A percentile compares a stretch with the other conserved stretches of the same genome.
Conservation (phyloP, 2,329 filamentous ascomycete species). For the Apiospora rasikravindrae region DNA sequence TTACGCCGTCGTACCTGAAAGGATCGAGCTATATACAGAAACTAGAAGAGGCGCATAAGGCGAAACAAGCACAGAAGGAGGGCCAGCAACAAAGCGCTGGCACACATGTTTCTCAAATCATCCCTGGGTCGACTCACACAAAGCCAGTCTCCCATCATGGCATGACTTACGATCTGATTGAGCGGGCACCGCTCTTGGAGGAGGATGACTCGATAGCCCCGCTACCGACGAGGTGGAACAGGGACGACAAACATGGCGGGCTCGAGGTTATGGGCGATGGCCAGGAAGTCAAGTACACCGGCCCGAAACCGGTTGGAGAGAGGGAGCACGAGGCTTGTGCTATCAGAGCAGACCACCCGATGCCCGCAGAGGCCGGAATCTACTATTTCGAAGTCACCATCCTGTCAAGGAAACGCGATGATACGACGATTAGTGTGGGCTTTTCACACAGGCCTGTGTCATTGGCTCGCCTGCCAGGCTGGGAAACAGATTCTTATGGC, state of each 20-base stretch:
- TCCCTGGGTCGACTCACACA: slow-evolving; percentile 58
- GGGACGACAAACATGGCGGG: slow-evolving; percentile 72
- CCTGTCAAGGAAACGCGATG: slow-evolving; percentile 56
- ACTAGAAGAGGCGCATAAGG: slow-evolving; percentile 72
- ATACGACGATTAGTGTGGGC: slow-evolving; percentile 67
- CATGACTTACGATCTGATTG: slow-evolving; percentile 83
- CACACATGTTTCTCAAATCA: slow-evolving; percentile 27
- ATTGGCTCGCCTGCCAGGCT: slow-evolving; percentile 64
- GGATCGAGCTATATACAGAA: slow-evolving; percentile 79
- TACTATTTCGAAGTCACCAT: slow-evolving; percentile 86
- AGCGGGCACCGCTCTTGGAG: slow-evolving; percentile 67
- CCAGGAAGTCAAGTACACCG: slow-evolving; percentile 68
- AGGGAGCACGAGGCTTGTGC: slow-evolving; percentile 78
- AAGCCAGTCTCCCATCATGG: slow-evolving; percentile 70
- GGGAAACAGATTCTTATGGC: slow-evolving; percentile 72
- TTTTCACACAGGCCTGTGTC: slow-evolving; percentile 61
- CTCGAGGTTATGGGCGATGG: slow-evolving; percentile 79
- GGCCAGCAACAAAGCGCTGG: slow-evolving; percentile 45
- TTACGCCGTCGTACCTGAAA: slow-evolving; percentile 83
- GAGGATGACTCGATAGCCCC: slow-evolving; percentile 66
- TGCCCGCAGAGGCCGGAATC: slow-evolving; percentile 88
- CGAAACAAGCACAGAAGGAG: slow-evolving; percentile 59
- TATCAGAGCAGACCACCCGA: slow-evolving; percentile 81
- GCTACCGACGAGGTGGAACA: slow-evolving; percentile 84
- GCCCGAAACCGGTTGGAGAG: slow-evolving; percentile 52